A percentile compares a stretch with the other conserved stretches of the same genome.
phyloP scores from a whole-genome alignment of 2,329 filamentous ascomycete genomes.

The Aureobasidium sp. region DNA sequence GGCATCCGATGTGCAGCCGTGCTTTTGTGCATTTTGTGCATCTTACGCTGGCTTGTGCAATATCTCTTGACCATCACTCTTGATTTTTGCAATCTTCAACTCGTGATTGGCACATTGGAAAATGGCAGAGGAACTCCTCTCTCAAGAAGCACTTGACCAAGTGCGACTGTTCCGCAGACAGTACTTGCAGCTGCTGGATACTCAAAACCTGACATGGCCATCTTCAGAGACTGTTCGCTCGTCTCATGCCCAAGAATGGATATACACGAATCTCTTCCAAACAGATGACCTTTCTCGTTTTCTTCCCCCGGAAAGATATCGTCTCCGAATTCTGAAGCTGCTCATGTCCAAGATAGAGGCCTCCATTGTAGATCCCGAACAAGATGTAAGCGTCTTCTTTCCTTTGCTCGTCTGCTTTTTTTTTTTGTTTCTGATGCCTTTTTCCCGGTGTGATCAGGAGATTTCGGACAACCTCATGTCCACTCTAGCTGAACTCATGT shows the following conservation, averaged over 20 bases:
- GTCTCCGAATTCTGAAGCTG: slow-evolving; percentile 64
- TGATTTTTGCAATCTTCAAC: not conserved
- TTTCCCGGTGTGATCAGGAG: slow-evolving; percentile 49
- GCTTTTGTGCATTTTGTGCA: not conserved
- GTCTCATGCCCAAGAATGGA: slow-evolving; percentile 55
- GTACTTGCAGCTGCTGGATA: slow-evolving; percentile 69
- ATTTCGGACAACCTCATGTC: slow-evolving; percentile 75
- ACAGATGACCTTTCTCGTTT: slow-evolving; percentile 46
- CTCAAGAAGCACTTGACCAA: slow-evolving; percentile 17
- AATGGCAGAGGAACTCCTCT: not conserved
- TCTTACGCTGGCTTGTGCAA: no score
- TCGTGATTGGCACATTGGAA: not conserved
- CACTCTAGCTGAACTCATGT: slow-evolving; percentile 58
- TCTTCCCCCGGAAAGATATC: slow-evolving; percentile 62
- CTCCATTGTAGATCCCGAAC: slow-evolving; percentile 71
- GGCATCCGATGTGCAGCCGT: not conserved
- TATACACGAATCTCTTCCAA: slow-evolving; percentile 63
- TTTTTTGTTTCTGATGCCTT: slow-evolving; percentile 24
- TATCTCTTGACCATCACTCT: not conserved
- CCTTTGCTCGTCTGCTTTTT: slow-evolving; percentile 18
- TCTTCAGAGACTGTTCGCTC: slow-evolving; percentile 51
- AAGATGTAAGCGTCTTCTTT: slow-evolving; percentile 61
- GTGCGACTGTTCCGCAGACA: slow-evolving; percentile 57
- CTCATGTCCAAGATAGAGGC: slow-evolving; percentile 64
- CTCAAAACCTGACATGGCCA: slow-evolving; percentile 57